Percentiles rank a stretch among this genome's conserved stretches.
phyloP scores from a whole-genome alignment of 805 yeast genomes.

The Candida hungchunana region DNA sequence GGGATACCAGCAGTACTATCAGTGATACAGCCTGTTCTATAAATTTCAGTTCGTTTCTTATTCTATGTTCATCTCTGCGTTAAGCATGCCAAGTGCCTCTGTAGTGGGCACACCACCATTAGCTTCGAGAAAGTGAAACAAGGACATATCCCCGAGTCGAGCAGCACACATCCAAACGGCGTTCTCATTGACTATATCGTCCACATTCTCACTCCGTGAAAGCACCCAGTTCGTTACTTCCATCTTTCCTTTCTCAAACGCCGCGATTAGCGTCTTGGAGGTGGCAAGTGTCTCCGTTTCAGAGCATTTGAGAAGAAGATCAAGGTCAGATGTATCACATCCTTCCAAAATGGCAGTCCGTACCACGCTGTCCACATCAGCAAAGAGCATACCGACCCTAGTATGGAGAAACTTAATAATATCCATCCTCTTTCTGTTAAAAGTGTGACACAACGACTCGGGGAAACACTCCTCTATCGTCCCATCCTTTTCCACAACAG shows the following conservation, averaged over 20 bases:
- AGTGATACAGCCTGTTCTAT: too few relatives aligned
- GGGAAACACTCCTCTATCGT: constrained; percentile 21
- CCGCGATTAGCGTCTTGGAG: constrained; percentile 16
- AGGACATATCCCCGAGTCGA: constrained; percentile 2
- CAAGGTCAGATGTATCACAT: not conserved
- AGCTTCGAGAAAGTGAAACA: constrained; percentile 14
- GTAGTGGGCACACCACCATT: constrained; percentile 23
- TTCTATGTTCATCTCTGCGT: too few relatives aligned
- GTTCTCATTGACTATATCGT: constrained; percentile 13
- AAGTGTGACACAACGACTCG: constrained; percentile 14
- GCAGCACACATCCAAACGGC: constrained; percentile 20
- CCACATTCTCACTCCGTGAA: constrained; percentile 7
- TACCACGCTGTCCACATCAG: constrained; percentile 6
- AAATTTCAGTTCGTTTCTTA: too few relatives aligned
- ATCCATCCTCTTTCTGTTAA: constrained; percentile 4
- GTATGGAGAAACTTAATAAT: constrained; percentile 8
- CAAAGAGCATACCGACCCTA: constrained; percentile 12
- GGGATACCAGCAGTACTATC: too few relatives aligned
- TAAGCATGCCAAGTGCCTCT: not conserved
- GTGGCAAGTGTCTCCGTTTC: constrained; percentile 5
- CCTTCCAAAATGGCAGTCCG: constrained; percentile 8
- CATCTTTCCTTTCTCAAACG: constrained; percentile 11
- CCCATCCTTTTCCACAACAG: too few relatives aligned
- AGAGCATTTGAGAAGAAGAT: constrained; percentile 9
- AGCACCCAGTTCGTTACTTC: constrained; percentile 18